Conservation (phyloP, 352 stramenopile genomes). For the Phytopythium sindhum region DNA sequence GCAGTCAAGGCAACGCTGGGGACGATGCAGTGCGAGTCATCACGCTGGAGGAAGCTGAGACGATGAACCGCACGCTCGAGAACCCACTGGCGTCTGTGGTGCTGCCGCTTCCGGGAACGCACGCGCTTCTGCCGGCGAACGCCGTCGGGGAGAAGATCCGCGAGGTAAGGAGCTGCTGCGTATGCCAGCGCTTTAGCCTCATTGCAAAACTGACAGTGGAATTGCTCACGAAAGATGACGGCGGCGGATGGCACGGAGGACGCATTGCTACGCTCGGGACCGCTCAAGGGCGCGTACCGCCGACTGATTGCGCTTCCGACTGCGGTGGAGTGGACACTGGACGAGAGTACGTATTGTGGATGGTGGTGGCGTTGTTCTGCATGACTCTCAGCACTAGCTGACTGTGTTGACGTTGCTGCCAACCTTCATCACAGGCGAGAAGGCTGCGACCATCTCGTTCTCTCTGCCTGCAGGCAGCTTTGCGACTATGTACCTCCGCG, state of each 20-base stretch:
- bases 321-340: slow-evolving; percentile 42
- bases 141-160: slow-evolving; percentile 10
- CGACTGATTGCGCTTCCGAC: slow-evolving; percentile 35
- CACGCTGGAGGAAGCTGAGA: slow-evolving; percentile 27
- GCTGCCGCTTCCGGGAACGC: slow-evolving; percentile 58
- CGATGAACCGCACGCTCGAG: slow-evolving; percentile 28
- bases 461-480: slow-evolving; percentile 62
- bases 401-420: background rate
- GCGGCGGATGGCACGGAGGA: slow-evolving; percentile 40
- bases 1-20: slow-evolving; percentile 2
- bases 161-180: background rate
- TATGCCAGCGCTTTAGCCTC: slow-evolving; percentile 3
- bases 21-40: slow-evolving; percentile 27
- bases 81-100: slow-evolving; percentile 38
- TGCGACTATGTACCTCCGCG: slow-evolving; percentile 77
- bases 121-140: slow-evolving; percentile 43
- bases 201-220: background rate
- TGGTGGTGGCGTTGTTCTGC: background rate
- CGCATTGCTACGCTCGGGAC: slow-evolving; percentile 28
- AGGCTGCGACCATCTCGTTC: slow-evolving; percentile 40
- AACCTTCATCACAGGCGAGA: background rate
- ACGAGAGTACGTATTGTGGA: slow-evolving; percentile 12
- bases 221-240: slow-evolving; percentile 28
- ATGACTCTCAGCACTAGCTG: background rate
- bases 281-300: slow-evolving; percentile 65